phyloP scores from a whole-genome alignment of 176 grass and related monocot genomes.

The Saccharum officinarum region DNA sequence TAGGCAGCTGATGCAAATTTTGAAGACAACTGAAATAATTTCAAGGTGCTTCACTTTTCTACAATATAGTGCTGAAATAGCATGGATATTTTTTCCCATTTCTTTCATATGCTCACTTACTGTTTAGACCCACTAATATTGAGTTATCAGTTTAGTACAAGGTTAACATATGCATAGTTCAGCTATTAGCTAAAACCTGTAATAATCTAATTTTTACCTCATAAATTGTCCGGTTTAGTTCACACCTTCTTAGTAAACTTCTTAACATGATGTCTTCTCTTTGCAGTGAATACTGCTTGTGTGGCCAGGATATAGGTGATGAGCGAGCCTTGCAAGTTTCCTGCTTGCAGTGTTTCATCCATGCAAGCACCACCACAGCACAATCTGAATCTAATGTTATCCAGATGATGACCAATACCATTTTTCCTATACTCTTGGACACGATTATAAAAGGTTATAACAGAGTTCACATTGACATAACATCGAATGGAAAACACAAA shows the following conservation, averaged over 20 bases:
- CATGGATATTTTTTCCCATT: not conserved
- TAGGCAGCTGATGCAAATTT: constrained; percentile 32
- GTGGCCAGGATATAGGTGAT: constrained; percentile 29
- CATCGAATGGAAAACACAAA: constrained; percentile 25
- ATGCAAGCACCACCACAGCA: constrained; percentile 31
- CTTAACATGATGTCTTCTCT: constrained; percentile 6
- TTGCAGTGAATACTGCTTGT: constrained; percentile 51
- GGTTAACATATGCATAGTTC: not conserved
- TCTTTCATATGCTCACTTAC: not conserved
- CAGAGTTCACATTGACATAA: constrained; percentile 15
- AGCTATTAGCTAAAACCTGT: not conserved
- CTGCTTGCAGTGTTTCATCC: constrained; percentile 59
- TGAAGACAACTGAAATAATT: constrained; percentile 39
- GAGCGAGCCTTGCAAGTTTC: constrained; percentile 11
- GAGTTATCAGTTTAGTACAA: not conserved
- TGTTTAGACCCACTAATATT: not conserved
- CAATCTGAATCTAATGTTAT: constrained; percentile 49
- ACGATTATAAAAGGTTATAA: constrained; percentile 68
- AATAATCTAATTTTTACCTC: not conserved
- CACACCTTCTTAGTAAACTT: not conserved
- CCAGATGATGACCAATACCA: constrained; percentile 40
- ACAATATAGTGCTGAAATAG: constrained; percentile 3
- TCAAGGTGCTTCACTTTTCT: constrained; percentile 37
- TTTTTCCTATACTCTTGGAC: constrained; percentile 59
- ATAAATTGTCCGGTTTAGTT: not conserved